Base-by-base conservation (phyloP, 495 filamentous ascomycete genomes). In the Oleoguttula mirabilis region DNA sequence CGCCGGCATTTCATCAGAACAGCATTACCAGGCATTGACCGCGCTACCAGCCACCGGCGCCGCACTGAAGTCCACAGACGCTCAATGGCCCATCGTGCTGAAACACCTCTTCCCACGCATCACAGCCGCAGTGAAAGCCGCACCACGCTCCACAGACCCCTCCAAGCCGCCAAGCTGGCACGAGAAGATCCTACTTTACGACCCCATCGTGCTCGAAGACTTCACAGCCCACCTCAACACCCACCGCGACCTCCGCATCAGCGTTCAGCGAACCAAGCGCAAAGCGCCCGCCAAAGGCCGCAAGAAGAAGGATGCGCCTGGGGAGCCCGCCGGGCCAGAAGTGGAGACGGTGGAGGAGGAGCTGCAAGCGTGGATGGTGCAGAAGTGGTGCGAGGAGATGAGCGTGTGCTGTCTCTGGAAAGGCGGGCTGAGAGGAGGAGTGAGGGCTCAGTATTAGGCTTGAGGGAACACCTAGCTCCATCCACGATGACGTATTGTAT, bases 101-200 rank as follows among this genome's bases (percentile, higher is more conserved):
- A 12, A 33, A 8, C 20, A n/a, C 14, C 43, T 86, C 12, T 77
- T 76, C 51, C 51, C 50, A 6, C 66, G 70, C 46, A 84, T 94
- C 41, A 84, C 79, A 2, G 64, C 66, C 28, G 77, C 80, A 5
- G 67, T 94, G 30, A 72, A 55, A 5, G 60, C 56, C 6, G 64
- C 61, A 47, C 69, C 65, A 21, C 71, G 53, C 43, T 73, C 66
- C 12, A 70, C 56, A 31, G 64, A 71, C 54, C 66, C 61, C 4
- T 42, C 45, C 20, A 59, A 63, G 23, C 76, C 73, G 23, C 76
- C 74, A 10, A 83, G 70, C 5, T 95, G 84, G 80, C 67, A 92
- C 40, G 80, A 94, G 65, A 88, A 86, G 59, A 94, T 98, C 34
- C 68, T 96, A 14, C 77, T 94, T 62, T 96, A 88, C 57, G 88